Conservation (phyloP, 768 basidiomycete species). For the Rhodotorula diobovata region DNA sequence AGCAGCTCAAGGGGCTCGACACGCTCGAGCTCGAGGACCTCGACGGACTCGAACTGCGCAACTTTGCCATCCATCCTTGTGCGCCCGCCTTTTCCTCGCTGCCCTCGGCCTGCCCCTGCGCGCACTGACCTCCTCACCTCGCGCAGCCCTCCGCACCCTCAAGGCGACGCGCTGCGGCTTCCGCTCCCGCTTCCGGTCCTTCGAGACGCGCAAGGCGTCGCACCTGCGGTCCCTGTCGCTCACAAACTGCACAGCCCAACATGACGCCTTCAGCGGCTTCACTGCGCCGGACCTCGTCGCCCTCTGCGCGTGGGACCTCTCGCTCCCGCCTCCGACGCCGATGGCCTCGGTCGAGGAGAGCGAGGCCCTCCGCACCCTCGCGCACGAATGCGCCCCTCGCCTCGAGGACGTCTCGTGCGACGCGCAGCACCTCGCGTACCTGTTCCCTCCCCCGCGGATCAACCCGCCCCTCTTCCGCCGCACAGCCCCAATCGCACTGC, state of each 20-base stretch:
- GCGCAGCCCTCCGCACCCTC: neutral
- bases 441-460: neutral
- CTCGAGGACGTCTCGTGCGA: constrained; percentile 3
- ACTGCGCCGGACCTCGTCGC: neutral
- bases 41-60: constrained; percentile 24
- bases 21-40: constrained; percentile 22
- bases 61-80: constrained; percentile 10
- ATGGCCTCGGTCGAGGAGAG: constrained; percentile 17
- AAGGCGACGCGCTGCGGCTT: constrained; percentile 18
- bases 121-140: neutral
- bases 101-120: neutral
- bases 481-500: neutral
- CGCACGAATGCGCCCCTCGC: neutral
- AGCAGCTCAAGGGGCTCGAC: constrained; percentile 10
- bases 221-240: constrained; percentile 8
- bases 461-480: neutral
- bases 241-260: constrained; percentile 15
- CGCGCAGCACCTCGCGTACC: constrained; percentile 19
- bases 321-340: constrained; percentile 18
- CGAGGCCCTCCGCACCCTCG: constrained; percentile 15
- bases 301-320: constrained; percentile 10
- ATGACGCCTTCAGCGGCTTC: constrained; percentile 27
- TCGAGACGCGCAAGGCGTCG: neutral
- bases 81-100: neutral
- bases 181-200: constrained; percentile 22